Conservation (phyloP, 495 filamentous ascomycete genomes). For the Immersiella caudata region DNA sequence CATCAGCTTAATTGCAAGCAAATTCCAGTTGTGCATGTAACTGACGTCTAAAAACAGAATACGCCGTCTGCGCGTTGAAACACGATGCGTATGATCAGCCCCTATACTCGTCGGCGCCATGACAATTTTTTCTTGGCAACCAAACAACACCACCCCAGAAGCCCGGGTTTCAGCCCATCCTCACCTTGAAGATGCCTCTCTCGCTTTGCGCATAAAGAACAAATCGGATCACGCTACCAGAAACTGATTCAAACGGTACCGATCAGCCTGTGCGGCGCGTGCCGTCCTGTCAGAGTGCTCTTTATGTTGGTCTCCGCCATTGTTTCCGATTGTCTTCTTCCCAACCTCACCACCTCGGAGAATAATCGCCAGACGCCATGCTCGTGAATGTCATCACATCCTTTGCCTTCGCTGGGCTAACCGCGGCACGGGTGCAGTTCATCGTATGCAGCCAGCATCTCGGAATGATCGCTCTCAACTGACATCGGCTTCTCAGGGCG, state of each 20-base stretch:
- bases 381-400: background rate
- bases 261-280: background rate
- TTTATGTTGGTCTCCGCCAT: background rate
- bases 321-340: background rate
- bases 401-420: slow-evolving; percentile 22
- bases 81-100: slow-evolving; percentile 9
- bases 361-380: background rate
- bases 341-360: background rate
- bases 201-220: slow-evolving; percentile 17
- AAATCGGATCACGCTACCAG: background rate
- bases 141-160: slow-evolving; percentile 1
- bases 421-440: slow-evolving; percentile 38
- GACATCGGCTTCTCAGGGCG: slow-evolving; percentile 32
- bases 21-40: too few relatives aligned
- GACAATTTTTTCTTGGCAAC: slow-evolving; percentile 5
- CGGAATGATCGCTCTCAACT: background rate
- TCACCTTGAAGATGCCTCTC: background rate
- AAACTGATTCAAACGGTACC: background rate
- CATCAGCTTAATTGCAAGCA: too few relatives aligned
- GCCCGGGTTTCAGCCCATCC: slow-evolving; percentile 9
- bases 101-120: background rate
- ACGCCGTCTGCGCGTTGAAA: slow-evolving; percentile 1
- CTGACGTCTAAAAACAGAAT: background rate
- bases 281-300: background rate
- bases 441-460: slow-evolving; percentile 27